These are phyloP conservation scores for Ceratocystis cacaofunesta DNA, from an alignment of 2,329 filamentous ascomycete species.

Conservation along the genomic window DNA sequence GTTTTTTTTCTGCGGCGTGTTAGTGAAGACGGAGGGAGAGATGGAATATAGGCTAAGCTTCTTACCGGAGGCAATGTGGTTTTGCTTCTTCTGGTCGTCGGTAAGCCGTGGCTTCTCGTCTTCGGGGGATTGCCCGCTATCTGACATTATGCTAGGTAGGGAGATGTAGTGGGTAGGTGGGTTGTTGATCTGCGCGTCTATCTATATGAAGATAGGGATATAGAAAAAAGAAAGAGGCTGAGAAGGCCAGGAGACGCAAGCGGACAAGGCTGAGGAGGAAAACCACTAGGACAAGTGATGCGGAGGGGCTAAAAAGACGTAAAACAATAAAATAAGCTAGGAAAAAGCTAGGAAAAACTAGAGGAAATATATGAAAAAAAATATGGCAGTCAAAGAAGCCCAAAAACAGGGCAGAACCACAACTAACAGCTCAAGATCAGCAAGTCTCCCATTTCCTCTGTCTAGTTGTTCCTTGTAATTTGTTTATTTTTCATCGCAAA, in stretches of 20 bases:
- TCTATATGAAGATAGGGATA: background rate
- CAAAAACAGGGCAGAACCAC: background rate
- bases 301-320: background rate
- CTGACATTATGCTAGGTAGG: slow-evolving; percentile 1
- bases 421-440: background rate
- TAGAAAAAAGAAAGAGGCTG: background rate
- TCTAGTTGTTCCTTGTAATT: background rate
- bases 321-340: background rate
- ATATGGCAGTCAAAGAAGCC: background rate
- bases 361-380: background rate
- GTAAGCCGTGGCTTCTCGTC: slow-evolving; percentile 39
- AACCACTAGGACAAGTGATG: background rate
- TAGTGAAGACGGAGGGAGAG: background rate
- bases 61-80: slow-evolving; percentile 39
- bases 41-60: background rate
- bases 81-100: slow-evolving; percentile 40
- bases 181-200: background rate
- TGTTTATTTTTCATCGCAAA: slow-evolving; percentile 6
- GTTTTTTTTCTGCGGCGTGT: slow-evolving; percentile 29
- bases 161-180: background rate
- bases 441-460: background rate
- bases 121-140: slow-evolving; percentile 12
- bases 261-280: background rate
- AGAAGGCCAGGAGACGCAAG: background rate
- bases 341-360: background rate